These are phyloP conservation scores for Discostella stelligera DNA, from an alignment of 352 stramenopile genomes.

Conservation along the genomic window DNA sequence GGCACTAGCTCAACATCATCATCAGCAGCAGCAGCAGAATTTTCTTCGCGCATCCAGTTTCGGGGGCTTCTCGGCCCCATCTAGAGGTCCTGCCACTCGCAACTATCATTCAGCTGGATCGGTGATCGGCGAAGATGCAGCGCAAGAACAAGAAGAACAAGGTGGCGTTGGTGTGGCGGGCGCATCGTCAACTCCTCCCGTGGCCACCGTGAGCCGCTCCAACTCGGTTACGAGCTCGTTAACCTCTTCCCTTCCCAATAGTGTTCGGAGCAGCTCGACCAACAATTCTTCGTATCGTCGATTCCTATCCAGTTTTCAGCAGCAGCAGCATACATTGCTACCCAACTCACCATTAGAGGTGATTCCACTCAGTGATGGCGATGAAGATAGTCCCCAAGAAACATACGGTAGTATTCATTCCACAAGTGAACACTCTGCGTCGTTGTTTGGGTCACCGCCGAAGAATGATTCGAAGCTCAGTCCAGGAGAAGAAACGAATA, in stretches of 20 bases:
- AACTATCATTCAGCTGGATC: not conserved
- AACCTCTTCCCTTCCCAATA: not conserved
- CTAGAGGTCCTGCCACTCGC: not conserved
- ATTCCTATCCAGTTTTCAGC: slow-evolving; percentile 7
- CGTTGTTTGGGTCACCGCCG: slow-evolving; percentile 4
- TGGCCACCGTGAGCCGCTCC: slow-evolving; percentile 5
- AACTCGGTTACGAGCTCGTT: slow-evolving; percentile 14
- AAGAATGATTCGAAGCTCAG: slow-evolving; percentile 17
- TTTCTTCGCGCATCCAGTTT: slow-evolving; percentile 10
- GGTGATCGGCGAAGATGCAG: not conserved
- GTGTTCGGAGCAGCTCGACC: not conserved
- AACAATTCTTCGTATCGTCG: slow-evolving; percentile 1
- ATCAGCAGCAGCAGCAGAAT: not conserved
- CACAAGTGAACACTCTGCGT: not conserved
- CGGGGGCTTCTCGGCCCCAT: slow-evolving; percentile 15
- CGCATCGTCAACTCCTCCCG: slow-evolving; percentile 1
- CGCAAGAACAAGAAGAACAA: not conserved
- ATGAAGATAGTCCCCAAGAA: slow-evolving; percentile 18
- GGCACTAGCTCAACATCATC: slow-evolving; percentile 6
- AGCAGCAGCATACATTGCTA: not conserved
- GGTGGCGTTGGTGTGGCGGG: not conserved
- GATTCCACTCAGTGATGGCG: slow-evolving; percentile 14
- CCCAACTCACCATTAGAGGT: slow-evolving; percentile 9
- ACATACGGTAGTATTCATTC: slow-evolving; percentile 15
- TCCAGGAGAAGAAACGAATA: slow-evolving; percentile 1